Base-by-base conservation (phyloP, 2,329 filamentous ascomycete genomes). In the Aureobasidium subglaciale region DNA sequence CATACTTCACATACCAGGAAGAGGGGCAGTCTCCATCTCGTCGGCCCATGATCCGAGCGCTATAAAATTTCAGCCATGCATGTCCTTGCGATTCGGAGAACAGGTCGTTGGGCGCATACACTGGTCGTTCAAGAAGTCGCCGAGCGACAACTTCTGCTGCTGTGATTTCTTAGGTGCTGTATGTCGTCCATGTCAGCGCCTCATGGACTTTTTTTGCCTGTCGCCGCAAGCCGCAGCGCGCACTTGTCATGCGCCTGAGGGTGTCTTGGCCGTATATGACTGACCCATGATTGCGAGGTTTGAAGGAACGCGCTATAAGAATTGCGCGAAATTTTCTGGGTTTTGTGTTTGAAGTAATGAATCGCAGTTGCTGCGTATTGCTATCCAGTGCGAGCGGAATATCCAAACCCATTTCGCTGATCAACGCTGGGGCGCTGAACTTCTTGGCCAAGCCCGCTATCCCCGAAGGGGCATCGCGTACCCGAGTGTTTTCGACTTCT, bases 101-200 rank as follows among this genome's bases (percentile, higher is more conserved):
- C 60, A 58, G 59, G 10, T n/a, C n/a, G 13, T 18, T 1, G 8
- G 50, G 62, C 58, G 59, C 89, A 75, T 81, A 96, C 92, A 86
- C 75, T 90, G 82, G 74, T 96, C 90, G 71, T 82, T 81, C 80
- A 99, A 83, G 83, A 99, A 99, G 76, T 90, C 88, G 80, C 90
- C 89, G 71, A 97, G 85, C 79, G 88, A 90, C 88, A 99, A 92
- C 82, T 95, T 99, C 84, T 95, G 87, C 74, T 84, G 81, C 77
- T 95, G 86, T 79, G 90, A 88, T 79, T 95, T 95, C 74, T 91
- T 88, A 64, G 91, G 92, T 82, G 88, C 91, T 95, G 69, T 59
- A 70, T 20, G 15, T 18, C 46, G 56, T 53, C 59, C 34, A 18
- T 25, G 50, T 59, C 55, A 58, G 56, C 40, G 5, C n/a, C 16